phyloP scores from a whole-genome alignment of 2,329 filamentous ascomycete genomes.

The Elsinoe australis region DNA sequence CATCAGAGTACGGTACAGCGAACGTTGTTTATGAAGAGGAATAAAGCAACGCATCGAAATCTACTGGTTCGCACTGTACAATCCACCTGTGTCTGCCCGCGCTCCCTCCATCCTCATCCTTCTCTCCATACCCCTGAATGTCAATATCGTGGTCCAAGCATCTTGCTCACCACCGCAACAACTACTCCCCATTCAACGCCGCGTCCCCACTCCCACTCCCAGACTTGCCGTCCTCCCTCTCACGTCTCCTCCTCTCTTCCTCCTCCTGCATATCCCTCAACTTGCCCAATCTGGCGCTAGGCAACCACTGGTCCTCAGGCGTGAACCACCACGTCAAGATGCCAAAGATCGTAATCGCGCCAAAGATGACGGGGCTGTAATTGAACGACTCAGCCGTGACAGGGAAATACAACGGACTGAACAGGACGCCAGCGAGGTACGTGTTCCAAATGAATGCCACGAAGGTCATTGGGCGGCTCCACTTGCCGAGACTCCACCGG shows the following conservation, averaged over 20 bases:
- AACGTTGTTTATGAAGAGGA: conserved; percentile 2
- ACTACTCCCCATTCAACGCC: conserved; percentile 2
- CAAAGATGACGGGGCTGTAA: conserved; percentile 34
- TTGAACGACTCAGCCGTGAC: conserved; percentile 32
- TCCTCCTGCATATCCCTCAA: conserved; percentile 27
- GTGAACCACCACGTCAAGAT: conserved; percentile 31
- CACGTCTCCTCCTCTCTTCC: conserved; percentile 11
- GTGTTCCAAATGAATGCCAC: conserved; percentile 35
- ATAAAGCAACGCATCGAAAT: background rate
- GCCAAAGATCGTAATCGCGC: conserved; percentile 34
- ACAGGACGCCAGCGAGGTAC: conserved; percentile 34
- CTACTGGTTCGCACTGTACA: background rate
- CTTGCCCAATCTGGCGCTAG: conserved; percentile 27
- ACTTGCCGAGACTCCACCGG: conserved; percentile 32
- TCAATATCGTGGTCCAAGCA: background rate
- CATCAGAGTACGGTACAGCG: background rate
- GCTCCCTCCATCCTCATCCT: background rate
- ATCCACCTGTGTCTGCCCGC: background rate
- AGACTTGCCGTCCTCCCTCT: conserved; percentile 1
- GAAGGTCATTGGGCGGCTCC: conserved; percentile 31
- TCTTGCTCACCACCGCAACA: background rate
- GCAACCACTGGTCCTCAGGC: conserved; percentile 34
- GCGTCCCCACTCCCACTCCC: background rate
- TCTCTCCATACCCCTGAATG: background rate
- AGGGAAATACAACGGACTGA: conserved; percentile 33